phyloP scores from a whole-genome alignment of 257 asterid genomes.

The Solanum chmielewskii region DNA sequence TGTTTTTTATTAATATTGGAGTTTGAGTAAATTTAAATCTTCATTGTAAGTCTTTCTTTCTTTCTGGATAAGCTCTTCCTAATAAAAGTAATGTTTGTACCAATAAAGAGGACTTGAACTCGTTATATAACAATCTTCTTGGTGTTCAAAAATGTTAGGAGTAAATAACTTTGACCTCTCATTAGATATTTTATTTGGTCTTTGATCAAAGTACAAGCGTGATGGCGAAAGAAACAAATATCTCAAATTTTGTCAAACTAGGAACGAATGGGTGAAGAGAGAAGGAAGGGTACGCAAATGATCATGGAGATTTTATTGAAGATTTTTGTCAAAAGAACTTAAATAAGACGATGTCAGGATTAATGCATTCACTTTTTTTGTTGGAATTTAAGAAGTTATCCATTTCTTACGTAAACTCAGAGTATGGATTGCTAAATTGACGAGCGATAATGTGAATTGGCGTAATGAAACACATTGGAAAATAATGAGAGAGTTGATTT shows the following conservation, averaged over 20 bases:
- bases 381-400: neutral
- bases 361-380: neutral
- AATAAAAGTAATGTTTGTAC: too few species aligned
- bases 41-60: too few species aligned
- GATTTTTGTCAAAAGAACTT: neutral
- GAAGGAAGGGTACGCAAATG: neutral
- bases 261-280: neutral
- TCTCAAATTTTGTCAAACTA: neutral
- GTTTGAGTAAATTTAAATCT: too few species aligned
- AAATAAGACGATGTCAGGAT: neutral
- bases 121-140: too few species aligned
- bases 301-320: neutral
- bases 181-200: too few species aligned
- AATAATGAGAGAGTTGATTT: neutral
- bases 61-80: too few species aligned
- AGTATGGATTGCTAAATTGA: neutral
- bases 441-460: neutral
- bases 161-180: neutral
- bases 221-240: neutral
- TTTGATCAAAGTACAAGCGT: neutral
- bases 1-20: too few species aligned
- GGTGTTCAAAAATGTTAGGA: too few species aligned
- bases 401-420: too few species aligned
- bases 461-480: neutral
- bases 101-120: too few species aligned